phyloP scores from a whole-genome alignment of 148 eudicot genomes.

The Silene conica region DNA sequence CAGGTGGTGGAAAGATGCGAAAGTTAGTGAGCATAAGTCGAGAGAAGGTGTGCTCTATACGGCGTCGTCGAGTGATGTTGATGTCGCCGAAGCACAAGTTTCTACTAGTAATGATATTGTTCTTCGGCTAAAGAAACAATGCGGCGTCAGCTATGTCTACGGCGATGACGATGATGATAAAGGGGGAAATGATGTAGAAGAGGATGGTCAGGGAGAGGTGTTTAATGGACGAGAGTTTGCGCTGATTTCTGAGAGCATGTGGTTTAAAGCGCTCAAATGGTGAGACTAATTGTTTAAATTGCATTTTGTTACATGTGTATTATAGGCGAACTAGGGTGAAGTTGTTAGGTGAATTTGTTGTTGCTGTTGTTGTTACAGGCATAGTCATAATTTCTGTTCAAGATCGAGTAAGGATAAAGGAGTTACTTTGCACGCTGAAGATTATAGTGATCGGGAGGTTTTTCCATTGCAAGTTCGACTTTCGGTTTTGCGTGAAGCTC shows the following conservation, averaged over 20 bases:
- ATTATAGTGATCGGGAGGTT: conserved; percentile 33
- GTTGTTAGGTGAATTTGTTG: conserved; percentile 13
- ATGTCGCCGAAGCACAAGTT: neutral
- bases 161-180: too few species aligned
- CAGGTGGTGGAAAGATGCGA: conserved; percentile 72
- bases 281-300: conserved; percentile 10
- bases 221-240: conserved; percentile 36
- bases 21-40: conserved; percentile 21
- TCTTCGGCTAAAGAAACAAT: conserved; percentile 36
- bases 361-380: conserved; percentile 48
- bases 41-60: conserved; percentile 35
- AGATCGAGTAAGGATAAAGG: conserved; percentile 34
- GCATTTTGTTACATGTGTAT: neutral
- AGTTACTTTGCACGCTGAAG: conserved; percentile 39
- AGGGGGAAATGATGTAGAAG: neutral
- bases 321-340: conserved; percentile 20
- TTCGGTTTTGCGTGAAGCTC: conserved; percentile 31
- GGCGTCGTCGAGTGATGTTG: conserved; percentile 16
- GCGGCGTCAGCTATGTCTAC: conserved; percentile 2
- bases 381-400: conserved; percentile 43
- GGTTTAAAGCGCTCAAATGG: conserved; percentile 73
- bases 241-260: conserved; percentile 76
- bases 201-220: conserved; percentile 13
- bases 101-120: conserved; percentile 37
- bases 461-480: conserved; percentile 60